Base-by-base conservation (phyloP, 345 rosid genomes). In the Orychophragmus violaceus region DNA sequence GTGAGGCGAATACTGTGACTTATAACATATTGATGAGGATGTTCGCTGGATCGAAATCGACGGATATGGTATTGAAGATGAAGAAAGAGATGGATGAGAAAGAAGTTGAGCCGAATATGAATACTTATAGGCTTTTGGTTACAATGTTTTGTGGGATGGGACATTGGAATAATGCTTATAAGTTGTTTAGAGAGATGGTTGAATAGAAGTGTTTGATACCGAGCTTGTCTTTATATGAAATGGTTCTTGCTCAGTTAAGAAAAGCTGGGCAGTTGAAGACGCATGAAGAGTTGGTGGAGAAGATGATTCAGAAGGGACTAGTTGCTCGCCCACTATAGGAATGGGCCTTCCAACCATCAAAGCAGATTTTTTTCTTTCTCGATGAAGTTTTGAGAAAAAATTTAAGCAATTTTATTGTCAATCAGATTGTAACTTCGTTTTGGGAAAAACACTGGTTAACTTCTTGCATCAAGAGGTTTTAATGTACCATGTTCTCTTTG, bases 131-230 rank as follows among this genome's bases (percentile, higher is more conserved):
- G 65, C 69, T 90, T 76, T 79, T 94, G 79, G 83, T 94, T 59
- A 77, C 83, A 0, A 84, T 94, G 97, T 94, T 83, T 58, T 94
- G 95, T 69, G 89, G 84, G 53, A 94, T 83, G 93, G 96, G 96
- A 35, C 97, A 94, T 57, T 94, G 99, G 99, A 94, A 85, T 53
- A 85, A 90, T 81, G 97, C 96, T 5, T 85, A 88, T 78, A 90
- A 83, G 82, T 72, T 76, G 48, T 84, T 90, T 17, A 77, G 64
- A 37, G 97, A 90, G 76, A 94, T 94, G 99, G 76, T 90, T 10
- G 96, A 85, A 69, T 95, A 83, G 66, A 94, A 90, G 74, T 64
- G 90, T 75, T 75, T 88, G 76, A 82, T 75, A 67, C 97, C 98
- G 12, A 85, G 87, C 60, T 17, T 82, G 76, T 71, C 78, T 3